Base-by-base conservation (phyloP, 2,329 filamentous ascomycete species). In the Phialemonium atrogriseum region DNA sequence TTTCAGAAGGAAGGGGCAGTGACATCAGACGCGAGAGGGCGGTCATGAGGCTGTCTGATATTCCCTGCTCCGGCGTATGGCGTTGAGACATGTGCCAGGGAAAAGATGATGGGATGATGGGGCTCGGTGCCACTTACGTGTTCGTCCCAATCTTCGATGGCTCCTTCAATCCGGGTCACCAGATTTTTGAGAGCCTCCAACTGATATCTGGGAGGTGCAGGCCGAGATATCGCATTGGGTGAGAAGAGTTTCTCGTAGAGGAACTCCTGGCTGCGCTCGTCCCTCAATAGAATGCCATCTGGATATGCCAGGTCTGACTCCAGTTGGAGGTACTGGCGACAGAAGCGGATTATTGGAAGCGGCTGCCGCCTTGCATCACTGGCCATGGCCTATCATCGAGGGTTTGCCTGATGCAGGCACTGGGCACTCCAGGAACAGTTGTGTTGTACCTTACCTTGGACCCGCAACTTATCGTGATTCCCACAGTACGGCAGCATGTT, bases 81-180 rank as follows among this genome's bases (percentile, higher is more conserved):
- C 17, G 21, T 24, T 15, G 16, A n/a, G 5, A 13, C 33, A 27
- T 30, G 11, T 14, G 27, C 37, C 21, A 20, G 30, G 7, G 32
- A 26, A n/a, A 16, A 33, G 18, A 19, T 18, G 15, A 40, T 26
- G 18, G 25, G 21, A 13, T 21, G 27, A 20, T 8, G 24, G 20
- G 14, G 7, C 11, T 9, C 14, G 18, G 30, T n/a, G n/a, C n/a
- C n/a, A 64, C 83, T 65, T 80, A 94, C 88, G 80, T 94, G 77
- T 67, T 84, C 69, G 45, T 94, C 84, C 56, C 86, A 88, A 54
- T 94, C 77, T 35, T 74, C 67, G 28, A 94, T 85, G 20, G 80
- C 73, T 18, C 67, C 60, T 54, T 94, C 85, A 32, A 94, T 77
- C 35, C 66, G 72, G 7, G 66, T 58, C 10, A 86, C 61, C 20